phyloP scores from a whole-genome alignment of 345 rosid genomes.

The Alliaria petiolata region DNA sequence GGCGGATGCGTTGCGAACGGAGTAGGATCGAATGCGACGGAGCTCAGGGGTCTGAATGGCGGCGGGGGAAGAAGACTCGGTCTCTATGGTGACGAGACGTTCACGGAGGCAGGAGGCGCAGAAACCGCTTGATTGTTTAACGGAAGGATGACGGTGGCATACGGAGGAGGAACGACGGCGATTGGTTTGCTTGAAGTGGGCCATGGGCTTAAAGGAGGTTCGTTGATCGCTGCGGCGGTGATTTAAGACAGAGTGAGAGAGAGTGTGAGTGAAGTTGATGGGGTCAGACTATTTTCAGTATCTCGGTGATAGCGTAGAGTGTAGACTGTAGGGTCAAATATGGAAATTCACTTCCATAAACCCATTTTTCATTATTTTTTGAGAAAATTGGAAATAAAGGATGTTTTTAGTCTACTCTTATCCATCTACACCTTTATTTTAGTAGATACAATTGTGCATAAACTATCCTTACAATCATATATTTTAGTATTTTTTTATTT shows the following conservation, averaged over 20 bases:
- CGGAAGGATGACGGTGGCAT: slow-evolving; percentile 62
- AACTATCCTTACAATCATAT: too few relatives aligned
- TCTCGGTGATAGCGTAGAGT: background rate
- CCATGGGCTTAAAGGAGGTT: slow-evolving; percentile 35
- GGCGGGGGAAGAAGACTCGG: slow-evolving; percentile 33
- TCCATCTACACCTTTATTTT: too few relatives aligned
- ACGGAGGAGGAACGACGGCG: slow-evolving; percentile 41
- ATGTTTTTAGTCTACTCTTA: too few relatives aligned
- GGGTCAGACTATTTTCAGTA: background rate
- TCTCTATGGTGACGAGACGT: slow-evolving; percentile 60
- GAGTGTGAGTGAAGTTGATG: background rate
- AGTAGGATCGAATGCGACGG: slow-evolving; percentile 29
- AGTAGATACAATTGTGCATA: too few relatives aligned
- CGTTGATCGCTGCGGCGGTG: slow-evolving; percentile 26
- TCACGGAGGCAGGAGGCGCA: slow-evolving; percentile 82
- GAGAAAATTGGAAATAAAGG: too few relatives aligned
- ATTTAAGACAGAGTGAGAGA: background rate
- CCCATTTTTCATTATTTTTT: background rate
- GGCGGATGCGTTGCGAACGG: slow-evolving; percentile 19
- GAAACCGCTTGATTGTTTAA: slow-evolving; percentile 49
- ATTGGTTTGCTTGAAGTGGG: slow-evolving; percentile 29
- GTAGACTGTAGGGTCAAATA: background rate
- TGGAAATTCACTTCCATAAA: slow-evolving; percentile 5
- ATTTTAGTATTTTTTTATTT: too few relatives aligned
- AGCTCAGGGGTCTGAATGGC: slow-evolving; percentile 17